Base-by-base conservation (phyloP, 192 early-diverging fungal genomes). In the Endogone sp. region DNA sequence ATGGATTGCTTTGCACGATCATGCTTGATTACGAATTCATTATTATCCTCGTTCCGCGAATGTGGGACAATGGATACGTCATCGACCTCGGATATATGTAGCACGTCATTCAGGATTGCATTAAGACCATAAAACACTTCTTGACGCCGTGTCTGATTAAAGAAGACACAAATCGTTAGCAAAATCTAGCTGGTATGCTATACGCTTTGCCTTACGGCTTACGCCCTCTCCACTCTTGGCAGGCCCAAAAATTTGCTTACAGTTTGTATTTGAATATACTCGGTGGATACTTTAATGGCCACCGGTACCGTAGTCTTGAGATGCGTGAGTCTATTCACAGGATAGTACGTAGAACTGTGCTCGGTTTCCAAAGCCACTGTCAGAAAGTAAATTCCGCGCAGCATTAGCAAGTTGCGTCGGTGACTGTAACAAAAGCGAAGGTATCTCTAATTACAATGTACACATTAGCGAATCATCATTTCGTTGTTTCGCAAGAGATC, bases 101-200 rank as follows among this genome's bases (percentile, higher is more conserved):
- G 92, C 13, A 95, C 89, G 67, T 98, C 95, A 67, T 95, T 95
- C 63, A 92, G 84, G 61, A 86, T 82, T 55, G 89, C 85, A 63
- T 74, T 86, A 61, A 90, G 74, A 11, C 89, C 91, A 69, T 86
- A 81, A 27, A 96, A 72, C 29, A 87, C 78, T 55, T 96, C 93
- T 73, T 93, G 91, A 49, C 37, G 37, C 73, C 71, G 70, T 73
- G 76, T 24, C 74, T 78, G 32, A 71, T 65, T 23, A 56, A 32
- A 55, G 29, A 2, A n/a, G 16, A 49, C 26, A 16, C 11, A 22
- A 29, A 49, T 56, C 58, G 54, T 0, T 56, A 66, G 2, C 22
- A 57, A 56, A 49, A 56, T 25, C 25, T 23, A 66, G 24, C 2
- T 25, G 25, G 25, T 21, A 37, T 23, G 58, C 13, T 28, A 63